phyloP scores from a whole-genome alignment of 1,284 basidiomycete genomes.

The Pyrrhoderma noxium region DNA sequence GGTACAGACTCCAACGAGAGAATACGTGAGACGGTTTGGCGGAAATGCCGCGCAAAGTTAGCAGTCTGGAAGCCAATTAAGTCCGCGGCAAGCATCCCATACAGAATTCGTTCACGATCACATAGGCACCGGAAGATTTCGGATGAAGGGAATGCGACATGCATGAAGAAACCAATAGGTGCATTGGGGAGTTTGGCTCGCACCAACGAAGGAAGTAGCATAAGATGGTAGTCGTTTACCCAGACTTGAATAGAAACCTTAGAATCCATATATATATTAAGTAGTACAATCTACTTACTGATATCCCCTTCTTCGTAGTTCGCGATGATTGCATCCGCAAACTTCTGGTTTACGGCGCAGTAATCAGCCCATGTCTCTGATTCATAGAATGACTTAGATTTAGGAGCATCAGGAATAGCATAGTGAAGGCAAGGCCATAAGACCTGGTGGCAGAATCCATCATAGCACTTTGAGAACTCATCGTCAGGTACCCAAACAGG shows the following conservation, averaged over 20 bases:
- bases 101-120: slow-evolving; percentile 56
- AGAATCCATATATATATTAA: slow-evolving; percentile 5
- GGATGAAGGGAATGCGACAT: slow-evolving; percentile 82
- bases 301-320: slow-evolving; percentile 79
- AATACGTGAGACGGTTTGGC: slow-evolving; percentile 80
- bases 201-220: slow-evolving; percentile 75
- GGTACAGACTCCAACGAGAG: slow-evolving; percentile 76
- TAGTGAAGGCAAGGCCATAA: slow-evolving; percentile 88
- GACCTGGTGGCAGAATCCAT: slow-evolving; percentile 86
- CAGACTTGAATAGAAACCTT: slow-evolving; percentile 39
- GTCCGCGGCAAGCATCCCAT: slow-evolving; percentile 70
- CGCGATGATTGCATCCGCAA: slow-evolving; percentile 70
- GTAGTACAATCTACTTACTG: slow-evolving; percentile 29
- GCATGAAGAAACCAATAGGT: slow-evolving; percentile 83
- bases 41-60: slow-evolving; percentile 70
- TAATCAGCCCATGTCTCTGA: slow-evolving; percentile 73
- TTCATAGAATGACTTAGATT: slow-evolving; percentile 77
- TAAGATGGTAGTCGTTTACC: slow-evolving; percentile 84
- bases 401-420: slow-evolving; percentile 78
- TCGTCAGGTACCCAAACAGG: slow-evolving; percentile 79
- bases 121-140: slow-evolving; percentile 85
- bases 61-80: slow-evolving; percentile 82
- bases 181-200: slow-evolving; percentile 54
- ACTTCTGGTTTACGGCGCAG: slow-evolving; percentile 74
- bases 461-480: slow-evolving; percentile 73